A percentile compares a stretch with the other conserved stretches of the same genome.
Conservation (phyloP, 1,284 basidiomycete genomes). For the Grifola frondosa region DNA sequence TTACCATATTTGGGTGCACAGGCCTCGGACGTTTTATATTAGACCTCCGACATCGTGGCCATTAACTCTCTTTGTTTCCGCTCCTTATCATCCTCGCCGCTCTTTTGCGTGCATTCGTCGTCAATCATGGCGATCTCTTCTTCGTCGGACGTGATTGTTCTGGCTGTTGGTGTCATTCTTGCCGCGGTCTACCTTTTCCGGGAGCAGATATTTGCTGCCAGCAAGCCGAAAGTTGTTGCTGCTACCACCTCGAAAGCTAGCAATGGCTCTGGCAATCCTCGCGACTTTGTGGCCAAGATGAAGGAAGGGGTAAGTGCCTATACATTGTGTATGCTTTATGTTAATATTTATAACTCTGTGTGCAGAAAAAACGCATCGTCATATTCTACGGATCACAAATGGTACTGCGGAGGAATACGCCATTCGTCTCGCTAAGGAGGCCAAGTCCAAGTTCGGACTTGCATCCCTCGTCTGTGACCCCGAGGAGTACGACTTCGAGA, state of each 20-base stretch:
- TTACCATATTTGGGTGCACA: no score
- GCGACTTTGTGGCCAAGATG: conserved; percentile 91
- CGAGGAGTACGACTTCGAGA: conserved; percentile 97
- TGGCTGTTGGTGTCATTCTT: conserved; percentile 67
- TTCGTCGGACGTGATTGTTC: conserved; percentile 66
- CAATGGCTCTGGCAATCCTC: conserved; percentile 76
- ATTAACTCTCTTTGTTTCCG: conserved; percentile 12
- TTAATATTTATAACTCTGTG: conserved; percentile 12
- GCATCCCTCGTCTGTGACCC: conserved; percentile 93
- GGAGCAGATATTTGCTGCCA: conserved; percentile 66
- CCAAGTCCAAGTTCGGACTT: conserved; percentile 90
- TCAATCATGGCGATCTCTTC: conserved; percentile 46
- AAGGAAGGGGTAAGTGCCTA: conserved; percentile 71
- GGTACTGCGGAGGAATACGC: conserved; percentile 97
- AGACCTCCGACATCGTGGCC: no score
- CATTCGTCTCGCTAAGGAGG: conserved; percentile 90
- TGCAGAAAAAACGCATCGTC: conserved; percentile 89
- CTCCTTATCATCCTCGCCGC: conserved; percentile 7
- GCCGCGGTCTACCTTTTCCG: conserved; percentile 79
- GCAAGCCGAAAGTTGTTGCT: conserved; percentile 57
- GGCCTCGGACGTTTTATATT: no score
- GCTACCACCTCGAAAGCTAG: conserved; percentile 43
- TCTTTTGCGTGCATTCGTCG: conserved; percentile 31
- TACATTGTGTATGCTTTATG: conserved; percentile 4
- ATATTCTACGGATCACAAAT: conserved; percentile 96